phyloP scores from a whole-genome alignment of 495 filamentous ascomycete species.

The Glarea lozoyensis region DNA sequence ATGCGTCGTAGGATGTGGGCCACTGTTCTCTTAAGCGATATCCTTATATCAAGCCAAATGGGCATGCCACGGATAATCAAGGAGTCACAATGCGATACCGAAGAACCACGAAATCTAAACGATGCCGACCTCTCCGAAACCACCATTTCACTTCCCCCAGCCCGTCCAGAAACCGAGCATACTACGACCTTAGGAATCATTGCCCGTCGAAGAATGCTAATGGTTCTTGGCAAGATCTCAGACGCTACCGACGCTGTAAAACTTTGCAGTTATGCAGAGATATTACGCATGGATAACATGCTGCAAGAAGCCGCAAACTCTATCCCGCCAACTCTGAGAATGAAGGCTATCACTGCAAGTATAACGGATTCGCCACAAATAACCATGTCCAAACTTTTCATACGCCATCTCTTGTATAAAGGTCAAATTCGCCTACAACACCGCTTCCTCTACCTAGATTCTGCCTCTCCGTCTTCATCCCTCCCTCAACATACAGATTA shows the following conservation, averaged over 20 bases:
- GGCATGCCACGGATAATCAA: conserved; percentile 42
- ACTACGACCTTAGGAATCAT: conserved; percentile 27
- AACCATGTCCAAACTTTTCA: no score
- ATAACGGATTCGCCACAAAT: background rate
- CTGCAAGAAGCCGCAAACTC: background rate
- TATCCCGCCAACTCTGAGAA: background rate
- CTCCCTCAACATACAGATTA: background rate
- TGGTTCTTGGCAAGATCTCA: background rate
- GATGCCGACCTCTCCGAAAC: conserved; percentile 39
- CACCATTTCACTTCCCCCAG: conserved; percentile 30
- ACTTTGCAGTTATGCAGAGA: background rate
- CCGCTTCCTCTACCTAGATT: background rate
- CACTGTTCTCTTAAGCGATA: conserved; percentile 38
- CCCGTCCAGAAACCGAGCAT: conserved; percentile 30
- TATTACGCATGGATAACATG: background rate
- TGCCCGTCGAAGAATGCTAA: background rate
- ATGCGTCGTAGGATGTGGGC: conserved; percentile 48
- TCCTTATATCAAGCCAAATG: conserved; percentile 38
- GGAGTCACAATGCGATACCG: conserved; percentile 34
- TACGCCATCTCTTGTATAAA: no score
- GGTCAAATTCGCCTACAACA: background rate
- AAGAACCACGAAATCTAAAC: conserved; percentile 34
- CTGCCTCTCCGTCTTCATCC: background rate
- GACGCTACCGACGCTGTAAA: background rate
- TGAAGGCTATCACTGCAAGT: background rate